A percentile compares a stretch with the other conserved stretches of the same genome.
Conservation (phyloP, 140 eudicot genomes). For the Stevia rebaudiana region DNA sequence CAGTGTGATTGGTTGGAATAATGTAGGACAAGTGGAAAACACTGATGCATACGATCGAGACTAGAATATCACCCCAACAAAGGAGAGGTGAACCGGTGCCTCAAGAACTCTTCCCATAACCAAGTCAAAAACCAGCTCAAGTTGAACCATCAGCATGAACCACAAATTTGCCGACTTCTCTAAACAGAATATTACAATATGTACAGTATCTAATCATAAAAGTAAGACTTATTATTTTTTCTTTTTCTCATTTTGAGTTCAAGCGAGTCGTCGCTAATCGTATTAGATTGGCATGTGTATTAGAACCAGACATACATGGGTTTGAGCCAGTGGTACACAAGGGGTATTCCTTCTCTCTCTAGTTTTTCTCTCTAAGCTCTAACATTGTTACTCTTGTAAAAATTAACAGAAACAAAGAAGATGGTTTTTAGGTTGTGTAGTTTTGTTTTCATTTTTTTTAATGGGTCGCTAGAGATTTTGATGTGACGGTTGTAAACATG, state of each 20-base stretch:
- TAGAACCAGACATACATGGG: slow-evolving; percentile 13
- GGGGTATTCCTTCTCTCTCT: slow-evolving; percentile 5
- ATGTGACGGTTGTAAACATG: slow-evolving; percentile 29
- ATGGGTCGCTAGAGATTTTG: slow-evolving; percentile 20
- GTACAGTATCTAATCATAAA: slow-evolving; percentile 15
- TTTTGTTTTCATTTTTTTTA: not conserved
- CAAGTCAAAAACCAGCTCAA: slow-evolving; percentile 79
- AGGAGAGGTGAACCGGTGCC: slow-evolving; percentile 99
- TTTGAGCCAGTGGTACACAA: slow-evolving; percentile 10
- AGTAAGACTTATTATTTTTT: slow-evolving; percentile 14
- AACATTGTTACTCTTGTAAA: slow-evolving; percentile 14
- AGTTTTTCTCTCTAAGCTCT: too few species aligned
- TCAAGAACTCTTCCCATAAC: slow-evolving; percentile 78
- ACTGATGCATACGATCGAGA: slow-evolving; percentile 92
- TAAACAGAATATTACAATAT: slow-evolving; percentile 17
- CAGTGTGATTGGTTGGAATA: not conserved
- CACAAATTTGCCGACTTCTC: slow-evolving; percentile 58
- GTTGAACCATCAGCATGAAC: slow-evolving; percentile 28
- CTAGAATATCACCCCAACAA: slow-evolving; percentile 90
- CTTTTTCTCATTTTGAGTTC: not conserved
- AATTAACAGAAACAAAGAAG: slow-evolving; percentile 17
- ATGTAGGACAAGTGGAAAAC: slow-evolving; percentile 96
- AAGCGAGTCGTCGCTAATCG: not conserved
- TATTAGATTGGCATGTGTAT: not conserved
- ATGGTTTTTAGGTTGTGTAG: slow-evolving; percentile 17